These are phyloP conservation scores for Orychophragmus violaceus DNA, from an alignment of 345 rosid genomes.

Conservation along the genomic window DNA sequence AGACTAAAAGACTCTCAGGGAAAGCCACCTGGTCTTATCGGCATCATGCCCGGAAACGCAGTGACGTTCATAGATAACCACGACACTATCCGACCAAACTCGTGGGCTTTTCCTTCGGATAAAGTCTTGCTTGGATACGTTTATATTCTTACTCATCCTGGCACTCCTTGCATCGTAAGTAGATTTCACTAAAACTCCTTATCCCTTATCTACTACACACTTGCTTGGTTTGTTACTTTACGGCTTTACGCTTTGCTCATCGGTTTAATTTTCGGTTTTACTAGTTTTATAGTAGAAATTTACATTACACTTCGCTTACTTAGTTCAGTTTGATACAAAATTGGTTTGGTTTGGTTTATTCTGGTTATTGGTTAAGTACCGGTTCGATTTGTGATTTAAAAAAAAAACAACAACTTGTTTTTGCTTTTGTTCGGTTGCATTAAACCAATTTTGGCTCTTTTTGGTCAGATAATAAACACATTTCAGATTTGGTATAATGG, in stretches of 20 bases:
- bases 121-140: slow-evolving; percentile 67
- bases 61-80: slow-evolving; percentile 86
- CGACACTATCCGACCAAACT: slow-evolving; percentile 57
- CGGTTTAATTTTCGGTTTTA: neutral
- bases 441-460: neutral
- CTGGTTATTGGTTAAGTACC: neutral
- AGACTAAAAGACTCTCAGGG: slow-evolving; percentile 69
- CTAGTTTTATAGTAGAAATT: neutral
- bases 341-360: neutral
- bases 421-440: neutral
- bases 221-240: neutral
- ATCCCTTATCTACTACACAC: neutral
- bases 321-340: neutral
- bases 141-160: neutral
- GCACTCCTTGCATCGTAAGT: neutral
- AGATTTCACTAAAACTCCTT: neutral
- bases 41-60: slow-evolving; percentile 59
- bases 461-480: neutral
- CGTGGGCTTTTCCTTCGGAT: slow-evolving; percentile 35
- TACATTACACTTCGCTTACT: neutral
- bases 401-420: neutral
- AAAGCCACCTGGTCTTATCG: slow-evolving; percentile 73
- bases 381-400: neutral
- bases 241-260: neutral
- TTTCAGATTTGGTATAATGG: neutral